Percentiles rank a stretch among this genome's conserved stretches.
These are phyloP conservation scores for Fusarium palustre DNA, from an alignment of 2,329 filamentous ascomycete species.

Conservation along the genomic window DNA sequence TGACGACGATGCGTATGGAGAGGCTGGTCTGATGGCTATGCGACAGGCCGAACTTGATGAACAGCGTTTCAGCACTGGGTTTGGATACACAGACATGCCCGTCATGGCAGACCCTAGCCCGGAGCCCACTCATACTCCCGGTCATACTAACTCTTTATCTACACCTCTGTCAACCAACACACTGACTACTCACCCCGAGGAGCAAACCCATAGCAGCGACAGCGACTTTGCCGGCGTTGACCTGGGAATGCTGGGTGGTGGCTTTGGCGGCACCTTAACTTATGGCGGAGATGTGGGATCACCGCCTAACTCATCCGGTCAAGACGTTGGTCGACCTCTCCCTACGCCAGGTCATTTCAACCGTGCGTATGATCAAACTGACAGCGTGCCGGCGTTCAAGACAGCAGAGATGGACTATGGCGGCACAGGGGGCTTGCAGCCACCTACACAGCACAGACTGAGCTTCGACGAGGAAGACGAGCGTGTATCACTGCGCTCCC, in stretches of 20 bases:
- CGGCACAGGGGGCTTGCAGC: constrained; percentile 88
- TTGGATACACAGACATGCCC: constrained; percentile 51
- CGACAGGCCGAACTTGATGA: constrained; percentile 85
- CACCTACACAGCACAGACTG: constrained; percentile 77
- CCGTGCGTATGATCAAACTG: constrained; percentile 45
- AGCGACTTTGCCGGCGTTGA: constrained; percentile 78
- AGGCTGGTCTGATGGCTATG: constrained; percentile 85
- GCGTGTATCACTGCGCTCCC: constrained; percentile 67
- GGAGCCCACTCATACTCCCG: constrained; percentile 36
- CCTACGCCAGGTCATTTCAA: constrained; percentile 58
- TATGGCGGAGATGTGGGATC: constrained; percentile 63
- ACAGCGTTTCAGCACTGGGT: constrained; percentile 58
- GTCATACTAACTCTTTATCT: constrained; percentile 53
- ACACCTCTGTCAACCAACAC: constrained; percentile 55
- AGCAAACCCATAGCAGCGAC: constrained; percentile 69
- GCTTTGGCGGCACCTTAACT: constrained; percentile 66
- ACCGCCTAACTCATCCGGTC: constrained; percentile 55
- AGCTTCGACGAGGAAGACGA: constrained; percentile 97
- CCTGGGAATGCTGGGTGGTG: constrained; percentile 78
- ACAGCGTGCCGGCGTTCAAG: constrained; percentile 57
- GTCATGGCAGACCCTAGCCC: constrained; percentile 42
- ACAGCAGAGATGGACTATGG: constrained; percentile 85
- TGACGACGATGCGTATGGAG: constrained; percentile 89
- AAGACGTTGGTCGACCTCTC: constrained; percentile 61
- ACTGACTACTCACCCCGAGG: constrained; percentile 62